A percentile compares a stretch with the other conserved stretches of the same genome.
These are phyloP conservation scores for Cladosporium sphaerospermum DNA, from an alignment of 2,329 filamentous ascomycete genomes.

Conservation along the genomic window DNA sequence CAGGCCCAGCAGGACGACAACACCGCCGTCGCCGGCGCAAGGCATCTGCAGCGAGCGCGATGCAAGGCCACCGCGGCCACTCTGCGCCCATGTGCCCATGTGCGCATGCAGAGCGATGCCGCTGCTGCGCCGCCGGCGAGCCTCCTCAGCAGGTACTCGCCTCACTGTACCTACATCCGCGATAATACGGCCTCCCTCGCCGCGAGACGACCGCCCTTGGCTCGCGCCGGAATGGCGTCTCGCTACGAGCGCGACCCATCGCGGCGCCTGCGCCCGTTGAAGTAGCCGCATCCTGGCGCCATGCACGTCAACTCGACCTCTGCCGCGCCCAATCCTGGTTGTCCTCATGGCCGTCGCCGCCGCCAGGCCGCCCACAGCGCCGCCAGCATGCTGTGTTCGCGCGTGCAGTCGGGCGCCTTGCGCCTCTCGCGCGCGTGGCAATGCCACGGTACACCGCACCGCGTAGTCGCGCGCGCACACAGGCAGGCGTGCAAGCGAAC, in stretches of 20 bases:
- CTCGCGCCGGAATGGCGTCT: background rate
- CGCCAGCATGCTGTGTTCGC: conserved; percentile 1
- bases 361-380: background rate
- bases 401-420: background rate
- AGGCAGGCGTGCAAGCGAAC: conserved; percentile 4
- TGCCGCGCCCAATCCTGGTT: too few species aligned
- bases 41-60: conserved; percentile 4
- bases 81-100: conserved; percentile 2
- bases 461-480: background rate
- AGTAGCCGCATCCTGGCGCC: conserved; percentile 4
- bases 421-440: background rate
- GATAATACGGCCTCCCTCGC: too few species aligned
- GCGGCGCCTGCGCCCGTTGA: background rate
- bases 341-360: background rate
- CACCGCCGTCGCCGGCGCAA: background rate
- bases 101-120: background rate
- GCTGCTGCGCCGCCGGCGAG: background rate
- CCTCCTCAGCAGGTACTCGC: background rate
- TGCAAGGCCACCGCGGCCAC: conserved; percentile 2
- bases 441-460: background rate
- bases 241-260: background rate
- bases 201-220: too few species aligned
- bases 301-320: conserved; percentile 6
- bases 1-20: too few species aligned
- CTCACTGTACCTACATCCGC: too few species aligned